Evolutionary conservation across 2,329 filamentous ascomycete genomes (phyloP).

Genomic region (Didymella arachidicola): DNA sequence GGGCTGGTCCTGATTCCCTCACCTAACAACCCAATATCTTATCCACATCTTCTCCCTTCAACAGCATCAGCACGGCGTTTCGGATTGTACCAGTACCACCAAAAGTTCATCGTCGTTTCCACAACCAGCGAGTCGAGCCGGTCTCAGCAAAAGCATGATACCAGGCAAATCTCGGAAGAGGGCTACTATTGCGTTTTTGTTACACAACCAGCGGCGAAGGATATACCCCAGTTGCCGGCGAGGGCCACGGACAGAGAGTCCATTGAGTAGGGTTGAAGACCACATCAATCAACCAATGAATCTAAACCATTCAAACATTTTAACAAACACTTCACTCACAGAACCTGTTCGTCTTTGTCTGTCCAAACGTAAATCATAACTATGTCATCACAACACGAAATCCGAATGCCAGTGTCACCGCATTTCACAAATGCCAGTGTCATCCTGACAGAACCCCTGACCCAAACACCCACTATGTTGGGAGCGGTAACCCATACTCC

Average conservation of each 20-base stretch:
- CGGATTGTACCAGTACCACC: constrained; percentile 19
- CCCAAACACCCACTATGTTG: neutral
- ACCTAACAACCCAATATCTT: neutral
- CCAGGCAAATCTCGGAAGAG: constrained; percentile 34
- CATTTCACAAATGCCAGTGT: neutral
- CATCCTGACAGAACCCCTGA: constrained; percentile 2
- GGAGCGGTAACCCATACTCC: neutral
- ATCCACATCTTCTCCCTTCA: constrained; percentile 11
- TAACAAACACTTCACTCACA: constrained; percentile 6
- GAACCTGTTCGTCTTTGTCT: neutral
- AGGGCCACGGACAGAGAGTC: constrained; percentile 35
- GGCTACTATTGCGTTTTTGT: constrained; percentile 33
- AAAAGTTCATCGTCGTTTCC: constrained; percentile 30
- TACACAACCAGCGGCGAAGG: constrained; percentile 46
- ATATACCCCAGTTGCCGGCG: constrained; percentile 47
- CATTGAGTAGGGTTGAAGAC: constrained; percentile 17
- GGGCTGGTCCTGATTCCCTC: constrained; percentile 54
- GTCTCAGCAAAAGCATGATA: constrained; percentile 24
- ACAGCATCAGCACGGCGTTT: constrained; percentile 37
- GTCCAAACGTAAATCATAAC: neutral
- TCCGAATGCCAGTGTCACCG: neutral
- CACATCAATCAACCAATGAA: constrained; percentile 9
- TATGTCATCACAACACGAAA: neutral
- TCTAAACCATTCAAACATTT: constrained; percentile 15
- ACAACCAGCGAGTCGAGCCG: constrained; percentile 45